Percentiles rank a stretch among this genome's conserved stretches.
phyloP scores from a whole-genome alignment of 2,329 filamentous ascomycete genomes.

The Chaetothyriales sp. region DNA sequence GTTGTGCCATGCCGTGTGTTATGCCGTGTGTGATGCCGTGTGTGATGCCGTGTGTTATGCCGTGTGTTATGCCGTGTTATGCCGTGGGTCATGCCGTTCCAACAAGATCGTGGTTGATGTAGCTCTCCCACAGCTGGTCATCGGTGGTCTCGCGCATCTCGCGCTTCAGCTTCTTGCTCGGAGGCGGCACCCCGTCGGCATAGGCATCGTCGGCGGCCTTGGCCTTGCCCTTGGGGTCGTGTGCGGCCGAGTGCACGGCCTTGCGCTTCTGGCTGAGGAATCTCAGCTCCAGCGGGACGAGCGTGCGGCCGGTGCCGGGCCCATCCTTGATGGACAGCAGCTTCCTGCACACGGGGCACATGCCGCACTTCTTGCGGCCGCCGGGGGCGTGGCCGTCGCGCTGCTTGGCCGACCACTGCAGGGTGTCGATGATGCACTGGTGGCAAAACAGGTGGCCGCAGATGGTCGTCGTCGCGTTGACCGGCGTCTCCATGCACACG shows the following conservation, averaged over 20 bases:
- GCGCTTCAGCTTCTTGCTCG: neutral
- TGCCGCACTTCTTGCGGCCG: slow-evolving; percentile 23
- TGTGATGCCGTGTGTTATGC: no score
- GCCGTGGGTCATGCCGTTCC: neutral
- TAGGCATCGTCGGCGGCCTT: neutral
- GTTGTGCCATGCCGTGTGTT: no score
- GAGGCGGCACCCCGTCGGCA: neutral
- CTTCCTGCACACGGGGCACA: slow-evolving; percentile 34
- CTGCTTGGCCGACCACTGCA: slow-evolving; percentile 42
- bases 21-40: no score
- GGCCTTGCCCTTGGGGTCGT: neutral
- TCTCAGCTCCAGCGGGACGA: slow-evolving; percentile 16
- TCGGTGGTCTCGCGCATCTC: neutral
- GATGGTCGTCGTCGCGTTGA: slow-evolving; percentile 44
- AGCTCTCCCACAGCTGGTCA: neutral
- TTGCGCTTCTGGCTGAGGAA: neutral
- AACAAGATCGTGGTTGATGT: neutral
- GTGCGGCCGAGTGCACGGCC: neutral
- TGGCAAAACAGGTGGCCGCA: slow-evolving; percentile 55
- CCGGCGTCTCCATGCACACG: slow-evolving; percentile 50
- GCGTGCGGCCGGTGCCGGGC: slow-evolving; percentile 17
- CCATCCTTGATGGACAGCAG: slow-evolving; percentile 25
- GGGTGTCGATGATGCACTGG: slow-evolving; percentile 47
- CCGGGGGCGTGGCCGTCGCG: slow-evolving; percentile 25
- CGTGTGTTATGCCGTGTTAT: no score